These are phyloP conservation scores for Stylonectria norvegica DNA, from an alignment of 2,329 filamentous ascomycete genomes.

Conservation along the genomic window DNA sequence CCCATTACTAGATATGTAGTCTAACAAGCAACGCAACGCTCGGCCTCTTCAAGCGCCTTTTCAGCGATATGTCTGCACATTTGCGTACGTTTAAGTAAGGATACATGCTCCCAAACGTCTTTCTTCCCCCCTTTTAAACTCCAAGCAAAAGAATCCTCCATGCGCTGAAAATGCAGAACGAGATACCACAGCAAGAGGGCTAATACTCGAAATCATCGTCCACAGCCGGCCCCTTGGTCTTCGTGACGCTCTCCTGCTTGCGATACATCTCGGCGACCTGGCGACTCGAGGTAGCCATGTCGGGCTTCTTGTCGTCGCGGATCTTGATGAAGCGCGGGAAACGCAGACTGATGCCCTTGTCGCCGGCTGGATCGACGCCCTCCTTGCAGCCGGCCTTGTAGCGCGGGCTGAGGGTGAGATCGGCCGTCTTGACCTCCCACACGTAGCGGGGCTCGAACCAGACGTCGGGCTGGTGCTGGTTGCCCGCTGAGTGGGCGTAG, in stretches of 20 bases:
- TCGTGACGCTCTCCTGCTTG: conserved; percentile 85
- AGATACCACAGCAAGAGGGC: too few species aligned
- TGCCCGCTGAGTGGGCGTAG: conserved; percentile 78
- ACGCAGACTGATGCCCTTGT: conserved; percentile 78
- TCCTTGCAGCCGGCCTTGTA: conserved; percentile 90
- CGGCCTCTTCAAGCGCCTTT: too few species aligned
- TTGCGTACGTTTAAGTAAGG: too few species aligned
- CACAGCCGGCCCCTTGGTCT: conserved; percentile 79
- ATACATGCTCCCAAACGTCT: too few species aligned
- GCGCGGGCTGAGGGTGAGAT: conserved; percentile 85
- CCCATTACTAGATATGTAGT: too few species aligned
- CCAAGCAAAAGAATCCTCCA: too few species aligned
- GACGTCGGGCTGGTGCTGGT: conserved; percentile 93
- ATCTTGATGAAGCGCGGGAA: conserved; percentile 92
- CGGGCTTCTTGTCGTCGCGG: conserved; percentile 92
- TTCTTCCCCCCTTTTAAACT: too few species aligned
- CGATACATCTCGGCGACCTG: conserved; percentile 97
- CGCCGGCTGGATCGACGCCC: conserved; percentile 66
- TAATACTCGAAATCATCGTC: conserved; percentile 99
- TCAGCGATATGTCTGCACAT: too few species aligned
- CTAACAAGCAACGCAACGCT: too few species aligned
- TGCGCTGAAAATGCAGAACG: too few species aligned
- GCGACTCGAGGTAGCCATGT: conserved; percentile 77
- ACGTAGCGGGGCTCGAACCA: conserved; percentile 96
- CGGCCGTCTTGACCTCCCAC: conserved; percentile 97